These are phyloP conservation scores for Trichoderma sp. DNA, from an alignment of 2,329 filamentous ascomycete species.

Conservation along the genomic window DNA sequence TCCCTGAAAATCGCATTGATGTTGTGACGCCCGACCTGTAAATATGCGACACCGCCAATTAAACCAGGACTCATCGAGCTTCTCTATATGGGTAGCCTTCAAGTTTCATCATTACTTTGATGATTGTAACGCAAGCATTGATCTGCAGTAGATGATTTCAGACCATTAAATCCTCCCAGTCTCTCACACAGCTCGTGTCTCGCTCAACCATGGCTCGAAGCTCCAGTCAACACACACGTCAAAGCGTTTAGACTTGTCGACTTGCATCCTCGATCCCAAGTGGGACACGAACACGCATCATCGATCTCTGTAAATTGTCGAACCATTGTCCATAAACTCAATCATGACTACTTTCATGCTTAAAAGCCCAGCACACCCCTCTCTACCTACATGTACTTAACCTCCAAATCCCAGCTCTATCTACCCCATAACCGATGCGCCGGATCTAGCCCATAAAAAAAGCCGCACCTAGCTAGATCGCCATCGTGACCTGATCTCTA, in stretches of 20 bases:
- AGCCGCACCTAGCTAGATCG: conserved; percentile 7
- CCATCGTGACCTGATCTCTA: conserved; percentile 10
- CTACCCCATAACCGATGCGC: not conserved
- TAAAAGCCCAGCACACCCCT: conserved; percentile 19
- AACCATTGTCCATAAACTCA: not conserved
- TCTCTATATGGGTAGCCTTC: not conserved
- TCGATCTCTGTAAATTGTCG: not conserved
- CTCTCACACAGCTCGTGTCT: not conserved
- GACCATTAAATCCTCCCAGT: not conserved
- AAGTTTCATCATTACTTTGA: not conserved
- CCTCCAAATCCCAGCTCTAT: too few relatives aligned
- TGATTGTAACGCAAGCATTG: not conserved
- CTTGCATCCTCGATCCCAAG: not conserved
- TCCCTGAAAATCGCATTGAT: conserved; percentile 9
- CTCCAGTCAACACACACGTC: not conserved
- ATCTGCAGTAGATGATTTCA: not conserved
- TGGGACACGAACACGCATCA: not conserved
- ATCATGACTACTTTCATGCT: conserved; percentile 12
- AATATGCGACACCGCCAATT: not conserved
- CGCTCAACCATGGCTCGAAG: not conserved
- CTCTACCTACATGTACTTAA: not conserved
- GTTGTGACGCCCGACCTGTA: not conserved
- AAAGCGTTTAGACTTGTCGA: not conserved
- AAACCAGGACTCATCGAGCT: not conserved
- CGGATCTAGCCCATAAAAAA: not conserved